Base-by-base conservation (phyloP, 108 stramenopile genomes). In the Chaetoceros muelleri region DNA sequence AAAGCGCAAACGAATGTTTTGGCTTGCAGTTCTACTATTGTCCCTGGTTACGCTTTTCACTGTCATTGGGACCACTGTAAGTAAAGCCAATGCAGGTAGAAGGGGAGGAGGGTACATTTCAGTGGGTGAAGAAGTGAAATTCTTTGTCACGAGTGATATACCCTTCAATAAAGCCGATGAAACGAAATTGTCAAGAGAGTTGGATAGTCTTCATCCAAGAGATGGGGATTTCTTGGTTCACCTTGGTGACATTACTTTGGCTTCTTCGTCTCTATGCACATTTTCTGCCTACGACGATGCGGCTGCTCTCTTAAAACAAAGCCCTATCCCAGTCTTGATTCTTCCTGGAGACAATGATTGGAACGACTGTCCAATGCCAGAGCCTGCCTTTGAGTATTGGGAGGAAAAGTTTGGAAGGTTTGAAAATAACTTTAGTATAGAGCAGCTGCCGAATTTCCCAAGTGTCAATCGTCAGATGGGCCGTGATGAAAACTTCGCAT, bases 281-380 rank as follows among this genome's bases (percentile, higher is more conserved):
- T 57, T 62, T 48, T 67, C 66, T 17, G 76, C 70, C 8, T 82
- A 74, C 52, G 53, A 59, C 16, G 72, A 75, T 28, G 72, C 67
- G 24, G 59, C 71, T 18, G 52, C 60, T 24, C 46, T 87, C 13
- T 44, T 75, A 24, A 47, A 60, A 44, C 45, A 75, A 30, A 69
- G 74, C 28, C 78, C 78, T 0, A 60, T 85, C 1, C 83, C 89
- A 0, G 51, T 82, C 46, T 71, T 82, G 44, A 61, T 83, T 8
- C 60, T 91, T 1, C 83, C 85, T 22, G 89, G 85, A 24, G 78
- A 78, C 28, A 61, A 74, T 23, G 89, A 91, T 56, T 87, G 85
- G 85, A 64, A 62, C 56, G 79, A 76, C 8, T 91, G 89, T 55
- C 72, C 74, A 2, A 51, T 73, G 46, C 69, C 63, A 40, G 21